Evolutionary conservation across 768 basidiomycete genomes (phyloP), one percentile per base, ranked within the genome.

Genomic region (Xanthoconium stramineum): DNA sequence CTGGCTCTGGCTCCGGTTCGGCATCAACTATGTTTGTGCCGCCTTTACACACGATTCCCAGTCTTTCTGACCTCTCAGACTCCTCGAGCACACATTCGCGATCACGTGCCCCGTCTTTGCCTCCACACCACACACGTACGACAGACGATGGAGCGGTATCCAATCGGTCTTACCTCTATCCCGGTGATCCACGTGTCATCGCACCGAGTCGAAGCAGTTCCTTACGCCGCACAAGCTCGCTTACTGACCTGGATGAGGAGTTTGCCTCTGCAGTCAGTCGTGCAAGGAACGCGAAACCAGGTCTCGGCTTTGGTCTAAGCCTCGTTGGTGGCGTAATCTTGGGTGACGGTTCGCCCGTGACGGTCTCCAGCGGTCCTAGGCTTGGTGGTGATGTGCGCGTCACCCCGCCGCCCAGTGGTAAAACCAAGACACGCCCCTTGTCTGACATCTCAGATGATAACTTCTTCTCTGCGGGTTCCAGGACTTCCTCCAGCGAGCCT

Each of bases 21-120:
- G 80, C 84, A 0, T 88, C 86, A 3, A 91, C 89, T 1, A 81
- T 86, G 35, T 92, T 88, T 63, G 82, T 92, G 1, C 90, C 90
- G 0, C 89, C 90, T 1, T 68, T 91, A n/a, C 78, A 82, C 52
- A 77, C 80, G 3, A 77, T 91, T 30, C 85, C 85, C 0, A 88
- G 89, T 19, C 78, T 92, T 13, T 84, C 85, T 0, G 89, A 91
- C 56, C 70, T 73, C n/a, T 79, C 80, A 0, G 77, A 76, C 32
- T 62, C 60, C 6, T 78, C 75, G 3, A 78, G 76, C 60, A 65
- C 70, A 0, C 68, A 65, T 11, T 71, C 75, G 15, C 70, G 78
- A 12, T 76, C 79, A 13, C 74, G 74, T 33, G 63, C 68, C 2
- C 75, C 74, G 0, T 85, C 84, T 1, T 73, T 84, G 13, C 75